phyloP scores from a whole-genome alignment of 2,329 filamentous ascomycete genomes.

The Rhexocercosporidium sp. region DNA sequence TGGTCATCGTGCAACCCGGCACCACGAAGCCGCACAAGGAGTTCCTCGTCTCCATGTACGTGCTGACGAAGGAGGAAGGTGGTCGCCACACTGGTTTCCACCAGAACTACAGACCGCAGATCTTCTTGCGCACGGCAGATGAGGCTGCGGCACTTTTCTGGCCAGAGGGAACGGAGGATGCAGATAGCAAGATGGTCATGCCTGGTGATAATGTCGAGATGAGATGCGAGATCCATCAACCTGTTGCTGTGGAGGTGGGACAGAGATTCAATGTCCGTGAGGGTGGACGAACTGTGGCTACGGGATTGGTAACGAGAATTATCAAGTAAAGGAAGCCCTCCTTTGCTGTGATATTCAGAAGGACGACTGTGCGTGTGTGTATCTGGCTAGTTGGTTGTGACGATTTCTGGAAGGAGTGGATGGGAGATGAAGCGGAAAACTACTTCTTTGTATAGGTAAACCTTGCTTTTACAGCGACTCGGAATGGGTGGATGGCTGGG shows the following conservation, averaged over 20 bases:
- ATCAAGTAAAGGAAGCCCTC: conserved; percentile 45
- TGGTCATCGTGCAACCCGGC: conserved; percentile 88
- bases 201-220: conserved; percentile 99
- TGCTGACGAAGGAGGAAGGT: conserved; percentile 96
- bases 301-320: conserved; percentile 80
- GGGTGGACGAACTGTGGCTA: conserved; percentile 88
- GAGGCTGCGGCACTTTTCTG: conserved; percentile 79
- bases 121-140: conserved; percentile 93
- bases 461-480: conserved; percentile 31
- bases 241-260: conserved; percentile 86
- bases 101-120: conserved; percentile 95
- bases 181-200: conserved; percentile 83
- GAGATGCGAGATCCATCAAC: conserved; percentile 83
- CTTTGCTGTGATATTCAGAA: conserved; percentile 12
- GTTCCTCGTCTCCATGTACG: conserved; percentile 96
- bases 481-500: conserved; percentile 12
- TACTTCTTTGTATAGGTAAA: conserved; percentile 31
- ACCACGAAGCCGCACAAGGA: conserved; percentile 85
- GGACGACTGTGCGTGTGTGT: not conserved
- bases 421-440: conserved; percentile 11
- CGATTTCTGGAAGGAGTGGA: not conserved
- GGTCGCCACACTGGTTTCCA: conserved; percentile 95
- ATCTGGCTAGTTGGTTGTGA: not conserved
- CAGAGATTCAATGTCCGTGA: conserved; percentile 99
- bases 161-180: conserved; percentile 81